Evolutionary conservation across 208 protist species (phyloP), one percentile per base, ranked within the genome.

Genomic region (Leishmania mexicana): DNA sequence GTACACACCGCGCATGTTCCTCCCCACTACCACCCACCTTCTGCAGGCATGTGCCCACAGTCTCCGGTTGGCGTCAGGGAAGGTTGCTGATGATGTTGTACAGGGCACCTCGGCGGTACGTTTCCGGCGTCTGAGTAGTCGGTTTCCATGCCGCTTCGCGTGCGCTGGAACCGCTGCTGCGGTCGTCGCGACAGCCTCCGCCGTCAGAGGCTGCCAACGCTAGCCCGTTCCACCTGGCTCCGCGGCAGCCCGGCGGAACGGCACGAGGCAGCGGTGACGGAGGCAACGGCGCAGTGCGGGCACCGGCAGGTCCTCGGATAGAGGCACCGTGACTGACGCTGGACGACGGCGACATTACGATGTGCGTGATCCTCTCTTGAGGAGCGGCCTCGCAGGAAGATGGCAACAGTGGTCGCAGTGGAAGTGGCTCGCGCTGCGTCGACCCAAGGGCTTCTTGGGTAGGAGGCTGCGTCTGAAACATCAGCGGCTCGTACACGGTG

Each of bases 41-140:
- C 42, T 54, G 6, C 15, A 28, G 45, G 21, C n/a, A 42, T 13
- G 21, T 71, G 8, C 42, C 60, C 60, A 1, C 40, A 67, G 28
- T 38, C 57, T 49, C 28, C 75, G 53, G 45, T 24, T 0, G 11
- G 10, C 42, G n/a, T 73, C n/a, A 83, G 35, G 80, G 64, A 28
- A 83, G 74, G 53, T 83, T 83, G 72, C 49, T 79, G 80, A 83
- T 83, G 38, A 83, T 83, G 74, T 79, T 83, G 64, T 79, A 83
- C 35, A 74, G 73, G 19, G 80, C 80, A 13, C 80, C 80, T 28
- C 80, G 58, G 38, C 73, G 80, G n/a, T 79, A 83, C 31, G 58
- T 24, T 6, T 49, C 15, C 19, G 11, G 73, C 7, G 53, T 13
- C 13, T 21, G 49, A 7, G 73, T n/a, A 42, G 35, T 8, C 53